phyloP scores from a whole-genome alignment of 805 yeast species.

The Debaryomyces tyrocola region DNA sequence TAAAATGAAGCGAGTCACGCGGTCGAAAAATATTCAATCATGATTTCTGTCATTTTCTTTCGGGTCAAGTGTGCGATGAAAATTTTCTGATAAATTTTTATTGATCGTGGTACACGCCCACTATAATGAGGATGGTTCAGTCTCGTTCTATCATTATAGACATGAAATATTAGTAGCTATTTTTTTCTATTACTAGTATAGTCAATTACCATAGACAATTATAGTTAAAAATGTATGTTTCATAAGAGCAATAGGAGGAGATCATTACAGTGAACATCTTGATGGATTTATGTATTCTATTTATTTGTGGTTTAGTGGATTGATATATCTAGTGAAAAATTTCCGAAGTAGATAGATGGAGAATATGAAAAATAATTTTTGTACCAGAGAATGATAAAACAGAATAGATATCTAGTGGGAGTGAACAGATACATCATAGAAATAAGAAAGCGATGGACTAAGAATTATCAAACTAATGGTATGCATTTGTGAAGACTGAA shows the following conservation, averaged over 20 bases:
- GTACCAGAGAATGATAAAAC: neutral
- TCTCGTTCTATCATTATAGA: neutral
- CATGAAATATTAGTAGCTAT: neutral
- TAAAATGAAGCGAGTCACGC: no score
- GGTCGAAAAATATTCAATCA: no score
- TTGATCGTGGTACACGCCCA: neutral
- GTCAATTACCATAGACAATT: neutral
- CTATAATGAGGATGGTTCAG: neutral
- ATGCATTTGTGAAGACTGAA: neutral
- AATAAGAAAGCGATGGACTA: no score
- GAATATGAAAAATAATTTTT: neutral
- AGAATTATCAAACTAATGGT: no score
- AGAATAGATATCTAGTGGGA: no score
- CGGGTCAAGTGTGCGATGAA: neutral
- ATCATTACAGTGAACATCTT: neutral
- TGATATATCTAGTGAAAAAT: neutral
- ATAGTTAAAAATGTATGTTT: neutral
- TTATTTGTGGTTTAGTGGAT: no score
- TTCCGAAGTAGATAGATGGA: neutral
- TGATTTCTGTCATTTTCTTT: neutral
- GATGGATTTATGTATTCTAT: neutral
- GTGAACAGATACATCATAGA: no score
- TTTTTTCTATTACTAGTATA: neutral
- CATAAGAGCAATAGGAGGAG: neutral
- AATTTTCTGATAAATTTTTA: neutral